A percentile compares a stretch with the other conserved stretches of the same genome.
These are phyloP conservation scores for Colletotrichum gloeosporioides DNA, from an alignment of 2,329 filamentous ascomycete species.

Conservation along the genomic window DNA sequence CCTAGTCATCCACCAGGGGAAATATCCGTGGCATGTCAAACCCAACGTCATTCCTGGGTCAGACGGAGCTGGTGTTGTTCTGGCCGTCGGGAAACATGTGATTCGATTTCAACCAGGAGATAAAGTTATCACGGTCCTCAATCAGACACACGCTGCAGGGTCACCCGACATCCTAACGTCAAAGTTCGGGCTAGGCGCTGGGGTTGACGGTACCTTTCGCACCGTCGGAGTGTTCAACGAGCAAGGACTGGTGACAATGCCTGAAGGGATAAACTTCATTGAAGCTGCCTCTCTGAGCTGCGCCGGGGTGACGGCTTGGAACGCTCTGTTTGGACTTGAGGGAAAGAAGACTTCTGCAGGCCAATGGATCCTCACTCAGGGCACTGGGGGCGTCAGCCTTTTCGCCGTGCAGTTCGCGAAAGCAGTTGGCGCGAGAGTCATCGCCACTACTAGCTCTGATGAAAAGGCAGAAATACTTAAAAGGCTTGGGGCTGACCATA, in stretches of 20 bases:
- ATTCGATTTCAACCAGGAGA: slow-evolving; percentile 55
- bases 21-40: slow-evolving; percentile 29
- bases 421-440: slow-evolving; percentile 43
- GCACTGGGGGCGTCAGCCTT: slow-evolving; percentile 47
- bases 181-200: slow-evolving; percentile 39
- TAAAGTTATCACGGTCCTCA: slow-evolving; percentile 46
- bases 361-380: slow-evolving; percentile 44
- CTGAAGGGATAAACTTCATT: slow-evolving; percentile 55
- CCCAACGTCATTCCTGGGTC: slow-evolving; percentile 38
- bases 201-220: slow-evolving; percentile 35
- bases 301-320: slow-evolving; percentile 62
- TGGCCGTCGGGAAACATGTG: slow-evolving; percentile 51
- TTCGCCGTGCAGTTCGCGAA: slow-evolving; percentile 47
- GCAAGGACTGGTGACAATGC: slow-evolving; percentile 66
- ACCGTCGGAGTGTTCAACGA: slow-evolving; percentile 34
- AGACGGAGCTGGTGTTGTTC: slow-evolving; percentile 57
- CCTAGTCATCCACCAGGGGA: slow-evolving; percentile 32
- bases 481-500: slow-evolving; percentile 44
- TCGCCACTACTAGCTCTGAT: slow-evolving; percentile 48
- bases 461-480: slow-evolving; percentile 46
- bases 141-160: slow-evolving; percentile 38
- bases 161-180: slow-evolving; percentile 36
- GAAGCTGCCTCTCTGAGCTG: slow-evolving; percentile 64
- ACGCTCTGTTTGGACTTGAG: slow-evolving; percentile 58
- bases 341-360: slow-evolving; percentile 37